Conservation (phyloP, 2,329 filamentous ascomycete genomes). For the Pseudogymnoascus sp. region DNA sequence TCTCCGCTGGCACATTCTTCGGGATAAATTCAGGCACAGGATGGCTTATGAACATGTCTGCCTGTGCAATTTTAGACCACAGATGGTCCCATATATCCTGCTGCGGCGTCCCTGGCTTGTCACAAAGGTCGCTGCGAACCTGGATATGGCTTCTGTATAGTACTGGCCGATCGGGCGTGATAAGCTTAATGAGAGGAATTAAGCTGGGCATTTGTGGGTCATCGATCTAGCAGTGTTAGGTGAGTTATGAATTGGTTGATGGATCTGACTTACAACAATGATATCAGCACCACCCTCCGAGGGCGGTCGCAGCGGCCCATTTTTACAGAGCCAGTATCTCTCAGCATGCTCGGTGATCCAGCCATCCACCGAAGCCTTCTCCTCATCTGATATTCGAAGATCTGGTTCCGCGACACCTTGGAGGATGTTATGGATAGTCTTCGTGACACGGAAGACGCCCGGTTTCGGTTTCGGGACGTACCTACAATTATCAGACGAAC, state of each 20-base stretch:
- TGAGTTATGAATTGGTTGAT: neutral
- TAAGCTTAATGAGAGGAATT: conserved; percentile 64
- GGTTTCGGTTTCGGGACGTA: conserved; percentile 69
- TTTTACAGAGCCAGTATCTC: conserved; percentile 63
- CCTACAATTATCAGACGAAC: conserved; percentile 11
- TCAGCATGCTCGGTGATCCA: conserved; percentile 70
- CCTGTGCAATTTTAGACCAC: conserved; percentile 61
- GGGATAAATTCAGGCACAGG: conserved; percentile 72
- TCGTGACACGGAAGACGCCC: conserved; percentile 74
- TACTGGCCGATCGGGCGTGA: conserved; percentile 65
- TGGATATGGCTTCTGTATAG: conserved; percentile 80
- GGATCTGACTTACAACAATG: conserved; percentile 46
- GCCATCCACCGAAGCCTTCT: conserved; percentile 54
- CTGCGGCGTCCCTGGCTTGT: conserved; percentile 56
- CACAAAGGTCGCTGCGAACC: conserved; percentile 65
- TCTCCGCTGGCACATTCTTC: conserved; percentile 53
- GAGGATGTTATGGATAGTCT: conserved; percentile 82
- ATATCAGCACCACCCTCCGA: conserved; percentile 68
- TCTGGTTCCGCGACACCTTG: conserved; percentile 65
- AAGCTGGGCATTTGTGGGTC: conserved; percentile 79
- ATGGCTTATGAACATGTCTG: conserved; percentile 76
- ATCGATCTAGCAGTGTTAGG: conserved; percentile 47
- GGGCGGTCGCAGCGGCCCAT: conserved; percentile 57
- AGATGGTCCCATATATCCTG: conserved; percentile 68
- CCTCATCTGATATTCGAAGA: conserved; percentile 55